Evolutionary conservation across 257 asterid species (phyloP).

Genomic region (Solanum sejunctum): DNA sequence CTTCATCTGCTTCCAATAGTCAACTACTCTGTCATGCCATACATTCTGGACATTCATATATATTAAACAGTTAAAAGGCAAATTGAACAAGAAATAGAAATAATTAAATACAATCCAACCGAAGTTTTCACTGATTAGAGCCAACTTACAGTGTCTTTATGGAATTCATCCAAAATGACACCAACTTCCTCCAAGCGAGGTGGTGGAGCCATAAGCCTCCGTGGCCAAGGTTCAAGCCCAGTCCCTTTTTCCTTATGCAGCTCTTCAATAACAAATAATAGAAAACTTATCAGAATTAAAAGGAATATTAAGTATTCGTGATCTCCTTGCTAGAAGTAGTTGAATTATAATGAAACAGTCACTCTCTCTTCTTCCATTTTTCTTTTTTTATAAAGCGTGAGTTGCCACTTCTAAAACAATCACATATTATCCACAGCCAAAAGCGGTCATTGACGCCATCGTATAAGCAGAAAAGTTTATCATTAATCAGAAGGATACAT

Average conservation of each 20-base stretch:
- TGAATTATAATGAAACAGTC: not conserved
- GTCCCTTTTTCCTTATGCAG: conserved; percentile 67
- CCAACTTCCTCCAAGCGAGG: conserved; percentile 73
- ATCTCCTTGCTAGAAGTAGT: not conserved
- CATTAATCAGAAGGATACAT: not conserved
- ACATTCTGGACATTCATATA: conserved; percentile 30
- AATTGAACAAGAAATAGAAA: not conserved
- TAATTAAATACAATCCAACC: not conserved
- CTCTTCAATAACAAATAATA: conserved; percentile 27
- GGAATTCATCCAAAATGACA: conserved; percentile 36
- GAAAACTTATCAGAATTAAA: not conserved
- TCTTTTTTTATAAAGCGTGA: not conserved
- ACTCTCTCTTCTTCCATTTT: not conserved
- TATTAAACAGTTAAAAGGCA: not conserved
- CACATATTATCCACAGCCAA: not conserved
- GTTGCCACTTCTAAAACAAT: not conserved
- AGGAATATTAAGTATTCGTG: not conserved
- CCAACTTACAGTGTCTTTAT: conserved; percentile 60
- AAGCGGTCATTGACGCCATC: not conserved
- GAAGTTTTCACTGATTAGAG: not conserved
- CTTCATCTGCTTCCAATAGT: conserved; percentile 84
- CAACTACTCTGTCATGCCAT: conserved; percentile 65
- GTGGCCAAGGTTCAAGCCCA: conserved; percentile 86
- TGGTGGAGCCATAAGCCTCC: conserved; percentile 60
- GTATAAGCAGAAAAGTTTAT: not conserved